Evolutionary conservation across 2,329 filamentous ascomycete genomes (phyloP).

Genomic region (Raffaelea albimanens): DNA sequence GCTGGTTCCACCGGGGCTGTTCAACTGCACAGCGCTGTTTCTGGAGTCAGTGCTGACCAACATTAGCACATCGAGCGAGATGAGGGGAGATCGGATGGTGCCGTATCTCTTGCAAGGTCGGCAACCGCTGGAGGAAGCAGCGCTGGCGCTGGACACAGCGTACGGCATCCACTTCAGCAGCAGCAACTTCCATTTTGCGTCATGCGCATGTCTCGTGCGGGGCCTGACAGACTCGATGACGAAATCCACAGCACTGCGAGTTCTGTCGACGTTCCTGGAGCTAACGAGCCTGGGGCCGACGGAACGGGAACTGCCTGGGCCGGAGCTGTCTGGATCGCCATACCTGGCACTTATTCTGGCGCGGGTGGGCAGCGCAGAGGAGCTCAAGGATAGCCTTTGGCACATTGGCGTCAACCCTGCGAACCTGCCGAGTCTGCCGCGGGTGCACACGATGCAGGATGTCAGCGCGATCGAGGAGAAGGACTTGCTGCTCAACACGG

Average conservation of each 20-base stretch:
- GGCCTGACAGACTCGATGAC: slow-evolving; percentile 55
- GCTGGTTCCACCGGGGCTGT: slow-evolving; percentile 51
- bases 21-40: slow-evolving; percentile 57
- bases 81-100: slow-evolving; percentile 50
- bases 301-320: slow-evolving; percentile 6
- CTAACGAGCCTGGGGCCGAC: slow-evolving; percentile 29
- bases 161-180: slow-evolving; percentile 56
- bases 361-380: slow-evolving; percentile 45
- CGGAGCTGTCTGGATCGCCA: slow-evolving; percentile 34
- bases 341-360: slow-evolving; percentile 53
- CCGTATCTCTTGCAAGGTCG: slow-evolving; percentile 52
- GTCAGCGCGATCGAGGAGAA: slow-evolving; percentile 44
- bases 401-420: slow-evolving; percentile 42
- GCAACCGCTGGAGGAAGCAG: slow-evolving; percentile 50
- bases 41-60: slow-evolving; percentile 56
- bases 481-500: slow-evolving; percentile 52
- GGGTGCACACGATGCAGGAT: slow-evolving; percentile 32
- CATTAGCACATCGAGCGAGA: slow-evolving; percentile 50
- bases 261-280: slow-evolving; percentile 53
- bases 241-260: slow-evolving; percentile 46
- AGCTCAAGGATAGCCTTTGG: slow-evolving; percentile 55
- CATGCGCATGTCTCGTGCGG: slow-evolving; percentile 54
- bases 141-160: slow-evolving; percentile 50
- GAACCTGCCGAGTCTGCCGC: slow-evolving; percentile 28
- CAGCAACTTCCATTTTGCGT: slow-evolving; percentile 59